Conservation (phyloP, 805 yeast genomes). For the Metschnikowia henanensis region DNA sequence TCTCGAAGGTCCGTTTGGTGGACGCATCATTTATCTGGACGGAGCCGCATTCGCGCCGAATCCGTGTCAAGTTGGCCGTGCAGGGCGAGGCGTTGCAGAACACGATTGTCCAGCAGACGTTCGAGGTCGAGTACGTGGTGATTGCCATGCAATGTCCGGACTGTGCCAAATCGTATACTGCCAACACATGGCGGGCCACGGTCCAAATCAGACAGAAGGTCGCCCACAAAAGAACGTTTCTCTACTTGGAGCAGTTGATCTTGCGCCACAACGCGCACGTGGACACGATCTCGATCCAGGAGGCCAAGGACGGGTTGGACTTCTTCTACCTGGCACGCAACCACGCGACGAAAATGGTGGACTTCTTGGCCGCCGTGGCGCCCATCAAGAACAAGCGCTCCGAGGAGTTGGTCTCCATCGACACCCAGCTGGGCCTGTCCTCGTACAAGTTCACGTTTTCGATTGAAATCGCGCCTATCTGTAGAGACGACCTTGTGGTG, state of each 20-base stretch:
- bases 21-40: slow-evolving; percentile 99
- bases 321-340: slow-evolving; percentile 86
- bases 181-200: slow-evolving; percentile 97
- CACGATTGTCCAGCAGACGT: slow-evolving; percentile 89
- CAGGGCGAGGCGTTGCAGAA: slow-evolving; percentile 96
- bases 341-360: slow-evolving; percentile 93
- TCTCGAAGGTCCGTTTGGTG: slow-evolving; percentile 78
- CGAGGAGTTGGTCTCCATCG: slow-evolving; percentile 88
- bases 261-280: slow-evolving; percentile 90
- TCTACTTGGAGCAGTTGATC: slow-evolving; percentile 93
- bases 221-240: slow-evolving; percentile 92
- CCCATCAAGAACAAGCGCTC: slow-evolving; percentile 84
- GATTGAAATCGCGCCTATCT: slow-evolving; percentile 92
- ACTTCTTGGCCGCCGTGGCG: slow-evolving; percentile 79
- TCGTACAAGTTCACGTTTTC: slow-evolving; percentile 90
- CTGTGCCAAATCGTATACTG: slow-evolving; percentile 96
- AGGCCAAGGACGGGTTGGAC: slow-evolving; percentile 91
- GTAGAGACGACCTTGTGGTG: slow-evolving; percentile 94
- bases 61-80: slow-evolving; percentile 86
- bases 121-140: slow-evolving; percentile 92
- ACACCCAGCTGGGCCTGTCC: slow-evolving; percentile 87
- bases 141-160: slow-evolving; percentile 97
- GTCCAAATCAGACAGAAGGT: slow-evolving; percentile 98
- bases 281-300: slow-evolving; percentile 91
- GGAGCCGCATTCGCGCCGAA: slow-evolving; percentile 97